Conservation (phyloP, 345 rosid species). For the sweet orange (Citrus sinensis) region DVS_A1.0 CM039163.1:50233001-50233500, state of each 20-base stretch:
- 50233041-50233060: background rate
- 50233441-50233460: background rate
- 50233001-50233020: background rate
- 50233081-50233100: background rate
- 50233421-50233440: background rate
- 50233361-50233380: background rate
- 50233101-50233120: background rate
- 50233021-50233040: background rate
- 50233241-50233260: background rate
- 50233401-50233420: background rate
- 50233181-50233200: slow-evolving; percentile 29
- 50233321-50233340: background rate
- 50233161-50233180: slow-evolving; percentile 97
- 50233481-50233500: background rate
- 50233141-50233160: slow-evolving; percentile 92
- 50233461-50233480: background rate
- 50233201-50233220: slow-evolving; percentile 24
- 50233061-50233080: background rate
- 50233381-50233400: background rate
- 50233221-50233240: slow-evolving; percentile 5
- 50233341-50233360: background rate
- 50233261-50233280: background rate
- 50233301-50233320: background rate
- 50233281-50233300: background rate
- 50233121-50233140: slow-evolving; percentile 20